Evolutionary conservation across 2,329 filamentous ascomycete species (phyloP), one percentile per base, ranked within the genome.

Genomic region (Penicillium palitans): DNA sequence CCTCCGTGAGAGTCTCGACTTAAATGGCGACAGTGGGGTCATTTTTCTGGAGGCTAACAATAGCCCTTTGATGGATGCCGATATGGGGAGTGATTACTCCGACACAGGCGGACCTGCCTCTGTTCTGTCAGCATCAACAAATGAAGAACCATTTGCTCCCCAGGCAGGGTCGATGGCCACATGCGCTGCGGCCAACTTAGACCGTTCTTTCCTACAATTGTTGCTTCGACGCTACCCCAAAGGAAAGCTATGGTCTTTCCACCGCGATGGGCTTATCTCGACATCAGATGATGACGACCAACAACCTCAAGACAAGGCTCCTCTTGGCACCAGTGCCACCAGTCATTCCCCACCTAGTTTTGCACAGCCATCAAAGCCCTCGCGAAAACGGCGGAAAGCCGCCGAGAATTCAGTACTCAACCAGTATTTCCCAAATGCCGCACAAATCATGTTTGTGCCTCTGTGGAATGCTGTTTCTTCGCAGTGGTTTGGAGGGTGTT

Each of bases 391-490:
- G 47, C 68, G 72, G 65, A 67, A 71, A 62, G 68, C 71, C 48
- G 55, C 69, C 19, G 71, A 80, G 66, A 76, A 75, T 49, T 65
- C 68, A 6, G 64, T 76, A 45, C 67, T 81, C 9, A 75, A 76
- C 27, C 69, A 72, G 21, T 76, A 78, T 54, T 82, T 84, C 47
- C 80, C 80, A 0, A 73, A 72, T 24, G 78, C 79, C 1, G 71
- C 75, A 1, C 80, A 80, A 49, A 70, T 84, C 6, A 74, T 82
- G 4, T 83, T 83, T 57, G 69, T 83, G 6, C 81, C 81, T 0
- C 63, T 83, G 0, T 83, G 80, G 78, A 81, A 83, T 63, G 75
- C 78, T 17, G 76, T 76, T 13, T 76, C 73, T 21, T 75, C 78
- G 44, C 70, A 81, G 62, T 78, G 80, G 79, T 73, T 80, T 61